Evolutionary conservation across 441 rosid species (phyloP), one percentile per base, ranked within the genome.

Genomic region (Brassica balearica): DNA sequence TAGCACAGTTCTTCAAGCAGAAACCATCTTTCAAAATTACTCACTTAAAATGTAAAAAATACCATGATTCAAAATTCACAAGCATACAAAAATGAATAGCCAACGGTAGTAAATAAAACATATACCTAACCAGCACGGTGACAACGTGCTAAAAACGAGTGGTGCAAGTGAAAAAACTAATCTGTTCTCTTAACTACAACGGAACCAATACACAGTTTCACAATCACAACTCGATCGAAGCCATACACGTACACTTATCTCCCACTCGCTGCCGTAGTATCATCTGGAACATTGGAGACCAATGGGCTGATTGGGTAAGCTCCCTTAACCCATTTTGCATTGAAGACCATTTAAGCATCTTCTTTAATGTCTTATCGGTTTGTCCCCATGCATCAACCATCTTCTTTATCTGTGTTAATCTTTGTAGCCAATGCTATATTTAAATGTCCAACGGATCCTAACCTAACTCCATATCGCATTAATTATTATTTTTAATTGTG

Each of bases 151-250:
- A 55, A 17, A 55, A 17, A 17, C 11, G 23, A 55, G 23, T 55
- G 22, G 23, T 55, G 23, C 19, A 15, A 7, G 22, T 55, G 60
- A 55, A 55, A 51, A 55, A 55, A 17, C 60, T 55, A 23, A 55
- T 55, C 1, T 55, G 17, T 2, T 14, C 20, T 53, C 55, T 48
- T 15, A 55, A 55, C 11, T 15, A 55, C 60, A 8, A 55, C 19
- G 60, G 60, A 23, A 7, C 60, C 60, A 55, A 55, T 10, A 55
- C 17, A 55, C 60, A 55, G 60, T 55, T 55, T 17, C 60, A 17
- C 10, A 55, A 17, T 19, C 60, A 17, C 10, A 22, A 55, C 17
- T 19, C 19, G 19, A 19, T 19, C 19, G 19, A 19, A 19, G 60
- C 60, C 60, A 17, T 15, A 55, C 60, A 55, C 60, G 10, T 55